A percentile compares a stretch with the other conserved stretches of the same genome.
Evolutionary conservation across 495 filamentous ascomycete genomes (phyloP).

Genomic region (Neurospora cerealis): DNA sequence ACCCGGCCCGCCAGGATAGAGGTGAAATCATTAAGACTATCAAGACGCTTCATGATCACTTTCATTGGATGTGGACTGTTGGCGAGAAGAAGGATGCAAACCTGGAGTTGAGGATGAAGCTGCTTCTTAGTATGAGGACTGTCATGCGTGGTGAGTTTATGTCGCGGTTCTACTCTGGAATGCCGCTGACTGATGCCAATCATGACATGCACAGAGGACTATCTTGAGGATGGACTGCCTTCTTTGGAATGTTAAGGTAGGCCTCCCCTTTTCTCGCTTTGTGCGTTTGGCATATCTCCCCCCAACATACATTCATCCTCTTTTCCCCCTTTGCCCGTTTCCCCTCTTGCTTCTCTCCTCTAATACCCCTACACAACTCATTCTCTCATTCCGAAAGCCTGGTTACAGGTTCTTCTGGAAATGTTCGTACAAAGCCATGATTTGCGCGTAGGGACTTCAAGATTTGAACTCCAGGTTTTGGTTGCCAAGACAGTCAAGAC

Average conservation of each 20-base stretch:
- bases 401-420: not conserved
- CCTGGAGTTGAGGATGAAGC: not conserved
- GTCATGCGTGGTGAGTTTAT: not conserved
- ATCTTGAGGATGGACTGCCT: not conserved
- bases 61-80: not conserved
- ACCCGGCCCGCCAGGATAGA: not conserved
- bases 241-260: not conserved
- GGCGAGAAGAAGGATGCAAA: not conserved
- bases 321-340: not conserved
- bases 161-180: not conserved
- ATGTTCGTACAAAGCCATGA: not conserved
- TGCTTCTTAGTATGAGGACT: not conserved
- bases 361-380: not conserved
- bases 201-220: not conserved
- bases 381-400: not conserved
- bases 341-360: not conserved
- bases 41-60: not conserved
- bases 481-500: not conserved
- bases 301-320: not conserved
- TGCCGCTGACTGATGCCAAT: not conserved
- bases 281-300: not conserved
- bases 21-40: not conserved
- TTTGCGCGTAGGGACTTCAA: not conserved
- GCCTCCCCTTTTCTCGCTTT: not conserved
- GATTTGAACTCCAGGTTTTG: not conserved